Base-by-base conservation (phyloP, 2,329 filamentous ascomycete species). In the Aureobasidium pullulans region DNA sequence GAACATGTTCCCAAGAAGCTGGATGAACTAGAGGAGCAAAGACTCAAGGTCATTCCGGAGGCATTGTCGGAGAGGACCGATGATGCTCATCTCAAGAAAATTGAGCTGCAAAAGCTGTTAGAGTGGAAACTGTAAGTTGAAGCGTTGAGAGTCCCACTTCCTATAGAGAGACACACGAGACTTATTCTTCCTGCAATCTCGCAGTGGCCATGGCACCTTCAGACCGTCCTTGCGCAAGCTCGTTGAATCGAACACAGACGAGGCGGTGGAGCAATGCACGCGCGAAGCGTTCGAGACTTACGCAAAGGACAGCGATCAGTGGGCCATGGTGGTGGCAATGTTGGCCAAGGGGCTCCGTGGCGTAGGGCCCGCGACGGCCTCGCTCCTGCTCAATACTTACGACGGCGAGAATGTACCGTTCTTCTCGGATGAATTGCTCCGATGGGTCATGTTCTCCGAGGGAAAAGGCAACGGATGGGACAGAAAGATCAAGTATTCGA, bases 351-450 rank as follows among this genome's bases (percentile, higher is more conserved):
- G 40, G 59, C 75, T 94, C n/a, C 85, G 79, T 63, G 89, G 89
- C 36, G 83, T 95, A 62, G 89, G 89, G 0, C 88, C 89, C 1
- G 89, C 89, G 7, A 93, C 89, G 0, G 89, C 88, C 0, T 89
- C 87, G 1, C 80, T 94, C 34, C 73, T 93, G 1, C 78, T 94
- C 2, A 81, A 85, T 4, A 82, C 87, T 4, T 81, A 84, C 63
- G 79, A 84, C 61, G 80, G 85, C 0, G 71, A 76, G 0, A 72
- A 74, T 11, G 77, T 85, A 50, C 80, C 88, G 1, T 93, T 93
- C 77, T 93, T 93, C 73, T 88, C 85, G 2, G 90, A 95, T 67
- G 89, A 94, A 72, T 79, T 86, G 3, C 93, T 85, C 68, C 81
- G 85, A 64, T 93, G 88, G 88, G 73, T 87, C 6, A 82, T 82